Conservation (phyloP, 768 basidiomycete genomes). For the Candolleomyces eurysporus region DNA sequence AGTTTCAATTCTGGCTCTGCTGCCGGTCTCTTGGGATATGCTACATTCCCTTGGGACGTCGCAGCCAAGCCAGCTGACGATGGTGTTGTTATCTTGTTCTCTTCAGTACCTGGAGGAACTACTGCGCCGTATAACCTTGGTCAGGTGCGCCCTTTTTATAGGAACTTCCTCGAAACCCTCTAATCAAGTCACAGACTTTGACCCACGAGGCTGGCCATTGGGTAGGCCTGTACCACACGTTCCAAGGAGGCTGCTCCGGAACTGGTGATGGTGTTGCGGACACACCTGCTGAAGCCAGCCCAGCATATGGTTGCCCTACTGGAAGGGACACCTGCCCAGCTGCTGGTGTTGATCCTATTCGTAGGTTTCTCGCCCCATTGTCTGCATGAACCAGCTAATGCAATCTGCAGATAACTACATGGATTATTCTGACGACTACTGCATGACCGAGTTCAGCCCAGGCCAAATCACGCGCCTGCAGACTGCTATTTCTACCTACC, state of each 20-base stretch:
- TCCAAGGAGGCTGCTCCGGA: slow-evolving; percentile 47
- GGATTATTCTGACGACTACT: slow-evolving; percentile 30
- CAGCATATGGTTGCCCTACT: slow-evolving; percentile 41
- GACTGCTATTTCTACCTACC: slow-evolving; percentile 8
- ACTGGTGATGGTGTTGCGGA: slow-evolving; percentile 44
- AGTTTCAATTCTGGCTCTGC: slow-evolving; percentile 38
- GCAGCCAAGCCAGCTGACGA: slow-evolving; percentile 41
- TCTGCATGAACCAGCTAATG: not conserved
- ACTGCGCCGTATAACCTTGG: slow-evolving; percentile 41
- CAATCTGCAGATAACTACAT: slow-evolving; percentile 31
- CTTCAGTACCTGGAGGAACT: slow-evolving; percentile 43
- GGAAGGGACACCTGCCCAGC: slow-evolving; percentile 35
- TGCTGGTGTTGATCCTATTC: slow-evolving; percentile 46
- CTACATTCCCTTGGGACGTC: slow-evolving; percentile 51
- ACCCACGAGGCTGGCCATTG: slow-evolving; percentile 64
- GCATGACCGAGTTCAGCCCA: slow-evolving; percentile 27
- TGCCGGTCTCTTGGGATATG: slow-evolving; percentile 49
- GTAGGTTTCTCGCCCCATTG: slow-evolving; percentile 19
- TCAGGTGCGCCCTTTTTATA: slow-evolving; percentile 20
- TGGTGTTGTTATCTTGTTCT: slow-evolving; percentile 44
- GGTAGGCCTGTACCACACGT: slow-evolving; percentile 59
- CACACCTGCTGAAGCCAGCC: slow-evolving; percentile 44
- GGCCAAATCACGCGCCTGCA: slow-evolving; percentile 23
- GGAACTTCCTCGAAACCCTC: not conserved
- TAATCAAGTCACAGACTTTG: slow-evolving; percentile 28